Conservation (phyloP, 2,329 filamentous ascomycete species). For the Fusarium sp. region DNA sequence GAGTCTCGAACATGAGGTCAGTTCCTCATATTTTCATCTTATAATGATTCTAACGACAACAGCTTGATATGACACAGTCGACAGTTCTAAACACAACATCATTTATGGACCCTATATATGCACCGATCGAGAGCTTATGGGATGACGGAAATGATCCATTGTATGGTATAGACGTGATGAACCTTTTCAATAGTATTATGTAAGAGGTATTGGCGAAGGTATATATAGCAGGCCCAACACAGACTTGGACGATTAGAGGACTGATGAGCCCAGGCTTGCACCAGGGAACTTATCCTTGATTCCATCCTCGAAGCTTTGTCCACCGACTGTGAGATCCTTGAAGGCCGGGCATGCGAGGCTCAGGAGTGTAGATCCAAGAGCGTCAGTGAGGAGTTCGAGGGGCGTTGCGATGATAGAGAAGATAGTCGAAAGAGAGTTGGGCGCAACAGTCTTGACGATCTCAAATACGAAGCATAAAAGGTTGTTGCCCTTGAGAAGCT, state of each 20-base stretch:
- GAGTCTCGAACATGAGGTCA: background rate
- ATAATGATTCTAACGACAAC: background rate
- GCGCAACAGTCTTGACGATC: constrained; percentile 11
- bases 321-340: constrained; percentile 17
- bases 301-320: background rate
- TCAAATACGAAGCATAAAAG: constrained; percentile 26
- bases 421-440: constrained; percentile 5
- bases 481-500: constrained; percentile 22
- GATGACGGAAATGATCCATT: constrained; percentile 30
- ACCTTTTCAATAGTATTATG: constrained; percentile 36
- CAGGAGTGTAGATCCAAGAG: background rate
- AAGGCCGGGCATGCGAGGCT: constrained; percentile 14
- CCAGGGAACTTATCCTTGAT: constrained; percentile 13
- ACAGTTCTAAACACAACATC: background rate
- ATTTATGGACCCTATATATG: constrained; percentile 12
- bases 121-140: constrained; percentile 29
- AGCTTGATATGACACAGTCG: background rate
- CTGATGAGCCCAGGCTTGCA: background rate
- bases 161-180: constrained; percentile 42
- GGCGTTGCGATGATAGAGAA: constrained; percentile 12
- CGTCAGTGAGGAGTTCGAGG: background rate
- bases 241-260: fast-evolving
- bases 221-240: background rate
- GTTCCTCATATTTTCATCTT: fast-evolving
- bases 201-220: background rate